phyloP scores from a whole-genome alignment of 2,329 filamentous ascomycete genomes.

The Aspergillus pseudoterreus region DNA sequence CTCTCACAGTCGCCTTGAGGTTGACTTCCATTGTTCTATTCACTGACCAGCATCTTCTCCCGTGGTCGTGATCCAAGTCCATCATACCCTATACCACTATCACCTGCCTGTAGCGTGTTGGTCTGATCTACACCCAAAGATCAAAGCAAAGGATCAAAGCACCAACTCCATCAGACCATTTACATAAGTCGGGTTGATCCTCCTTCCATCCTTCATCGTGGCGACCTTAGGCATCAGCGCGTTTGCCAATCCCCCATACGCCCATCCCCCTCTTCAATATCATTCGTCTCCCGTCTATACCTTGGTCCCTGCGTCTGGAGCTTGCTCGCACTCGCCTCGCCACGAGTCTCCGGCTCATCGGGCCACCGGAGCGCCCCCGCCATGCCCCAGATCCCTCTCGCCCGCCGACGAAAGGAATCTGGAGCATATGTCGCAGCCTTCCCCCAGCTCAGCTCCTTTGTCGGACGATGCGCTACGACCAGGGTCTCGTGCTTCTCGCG shows the following conservation, averaged over 20 bases:
- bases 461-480: conserved; percentile 24
- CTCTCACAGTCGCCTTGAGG: not conserved
- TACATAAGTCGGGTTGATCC: conserved; percentile 1
- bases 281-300: conserved; percentile 26
- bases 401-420: conserved; percentile 26
- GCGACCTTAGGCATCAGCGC: conserved; percentile 34
- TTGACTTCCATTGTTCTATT: no score
- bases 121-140: not conserved
- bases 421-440: conserved; percentile 39
- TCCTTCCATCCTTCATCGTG: conserved; percentile 34
- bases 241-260: conserved; percentile 30
- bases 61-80: no score
- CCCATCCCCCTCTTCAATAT: conserved; percentile 30
- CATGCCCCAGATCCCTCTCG: conserved; percentile 32
- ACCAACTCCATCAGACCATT: not conserved
- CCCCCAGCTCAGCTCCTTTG: conserved; percentile 26
- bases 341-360: conserved; percentile 29
- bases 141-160: not conserved
- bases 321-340: conserved; percentile 37
- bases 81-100: not conserved
- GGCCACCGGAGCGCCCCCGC: conserved; percentile 37
- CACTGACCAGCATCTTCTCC: no score
- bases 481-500: conserved; percentile 18
- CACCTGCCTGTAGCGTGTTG: no score
- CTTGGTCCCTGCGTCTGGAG: conserved; percentile 22